Conservation (phyloP, 257 asterid genomes). For the Capsicum rhomboideum region DNA sequence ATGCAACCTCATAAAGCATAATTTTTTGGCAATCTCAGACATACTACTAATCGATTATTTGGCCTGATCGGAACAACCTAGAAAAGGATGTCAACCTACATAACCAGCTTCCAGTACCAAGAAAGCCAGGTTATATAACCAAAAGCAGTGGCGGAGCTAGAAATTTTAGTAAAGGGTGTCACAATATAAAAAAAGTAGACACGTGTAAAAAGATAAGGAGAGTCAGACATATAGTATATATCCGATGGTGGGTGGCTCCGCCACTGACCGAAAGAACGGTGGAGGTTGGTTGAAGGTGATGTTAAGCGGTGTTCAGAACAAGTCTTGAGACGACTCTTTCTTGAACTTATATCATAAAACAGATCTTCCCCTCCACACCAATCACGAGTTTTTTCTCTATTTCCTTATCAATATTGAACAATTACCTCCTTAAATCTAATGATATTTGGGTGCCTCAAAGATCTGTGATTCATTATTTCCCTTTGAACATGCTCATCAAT, state of each 20-base stretch:
- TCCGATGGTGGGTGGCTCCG: too few species aligned
- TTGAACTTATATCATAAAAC: neutral
- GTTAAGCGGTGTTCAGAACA: neutral
- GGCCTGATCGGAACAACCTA: neutral
- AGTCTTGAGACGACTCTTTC: neutral
- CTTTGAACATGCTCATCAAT: slow-evolving; percentile 56
- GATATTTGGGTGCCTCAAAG: slow-evolving; percentile 42
- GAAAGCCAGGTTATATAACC: neutral
- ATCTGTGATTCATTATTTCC: slow-evolving; percentile 51
- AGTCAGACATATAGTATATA: too few species aligned
- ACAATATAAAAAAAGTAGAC: too few species aligned
- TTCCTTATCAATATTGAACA: neutral
- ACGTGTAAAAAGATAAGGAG: too few species aligned
- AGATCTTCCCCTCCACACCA: neutral
- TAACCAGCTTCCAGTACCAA: neutral
- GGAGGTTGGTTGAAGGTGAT: too few species aligned
- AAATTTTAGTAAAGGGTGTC: too few species aligned
- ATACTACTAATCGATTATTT: neutral
- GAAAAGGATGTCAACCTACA: neutral
- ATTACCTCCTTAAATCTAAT: slow-evolving; percentile 43
- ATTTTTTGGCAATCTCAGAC: neutral
- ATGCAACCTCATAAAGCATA: neutral
- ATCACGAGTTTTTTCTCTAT: neutral
- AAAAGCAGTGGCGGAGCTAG: too few species aligned
- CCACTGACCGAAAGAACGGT: too few species aligned